Evolutionary conservation across 2,329 filamentous ascomycete species (phyloP), one percentile per base, ranked within the genome.

Genomic region (Diaporthe citrichinensis): DNA sequence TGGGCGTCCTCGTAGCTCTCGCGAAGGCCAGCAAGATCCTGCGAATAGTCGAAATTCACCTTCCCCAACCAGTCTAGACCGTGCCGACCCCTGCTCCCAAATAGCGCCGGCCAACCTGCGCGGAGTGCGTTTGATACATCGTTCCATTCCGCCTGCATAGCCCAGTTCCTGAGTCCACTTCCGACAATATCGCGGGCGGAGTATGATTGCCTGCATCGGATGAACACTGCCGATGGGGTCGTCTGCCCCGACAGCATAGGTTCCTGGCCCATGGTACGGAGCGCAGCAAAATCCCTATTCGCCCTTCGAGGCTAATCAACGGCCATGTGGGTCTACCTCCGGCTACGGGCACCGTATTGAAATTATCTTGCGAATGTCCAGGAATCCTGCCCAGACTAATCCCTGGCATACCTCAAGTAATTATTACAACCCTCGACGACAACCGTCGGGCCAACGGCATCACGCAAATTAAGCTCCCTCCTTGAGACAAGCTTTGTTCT

Each of bases 401-500:
- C 65, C 65, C 65, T 68, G 65, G 31, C 46, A 55, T 68, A 68
- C 65, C 28, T 68, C 31, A 53, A 34, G 65, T 53, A 68, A 68
- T 68, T 53, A 68, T 36, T 51, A 53, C 31, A 41, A 28, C 65
- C 46, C 61, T 53, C 65, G 46, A 68, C 65, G 46, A 68, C 65
- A 53, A 39, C 65, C 65, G 65, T 68, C 65, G 65, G 65, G 65
- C 62, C 65, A 68, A 49, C 46, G 46, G 46, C 46, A 55, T 8
- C 65, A 68, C 39, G 65, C 65, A 68, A 46, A 68, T 68, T 68
- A 68, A 53, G 49, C 31, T 53, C 65, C 65, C 65, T 53, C 65
- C 65, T 68, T 68, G 65, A 68, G 20, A 68, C 65, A 68, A 53
- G 65, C 65, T 68, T 68, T 68, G 65, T 68, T 68, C 65, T 68